Evolutionary conservation across 202 grass and related monocot species (phyloP).

Genomic region (Schoenoplectus tabernaemontani): DNA sequence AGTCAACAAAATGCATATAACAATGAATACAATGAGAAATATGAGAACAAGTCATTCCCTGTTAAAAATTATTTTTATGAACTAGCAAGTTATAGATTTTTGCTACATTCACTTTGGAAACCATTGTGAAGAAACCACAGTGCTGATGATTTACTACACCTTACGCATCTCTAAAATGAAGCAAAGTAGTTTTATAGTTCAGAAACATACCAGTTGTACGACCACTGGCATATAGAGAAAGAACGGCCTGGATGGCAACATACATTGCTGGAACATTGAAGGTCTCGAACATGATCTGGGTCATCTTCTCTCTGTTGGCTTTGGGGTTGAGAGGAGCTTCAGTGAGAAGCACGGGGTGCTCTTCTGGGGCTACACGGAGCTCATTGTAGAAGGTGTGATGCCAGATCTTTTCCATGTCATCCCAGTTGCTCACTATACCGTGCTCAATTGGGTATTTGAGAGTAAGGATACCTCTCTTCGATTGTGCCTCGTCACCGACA

Average conservation of each 20-base stretch:
- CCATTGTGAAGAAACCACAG: not conserved
- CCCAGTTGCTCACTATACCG: slow-evolving; percentile 78
- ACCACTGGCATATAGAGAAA: slow-evolving; percentile 84
- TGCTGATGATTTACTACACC: not conserved
- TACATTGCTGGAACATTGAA: slow-evolving; percentile 91
- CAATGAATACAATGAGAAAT: no score
- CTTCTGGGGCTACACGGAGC: slow-evolving; percentile 70
- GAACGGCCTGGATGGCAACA: slow-evolving; percentile 71
- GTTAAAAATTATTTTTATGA: no score
- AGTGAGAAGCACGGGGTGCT: slow-evolving; percentile 76
- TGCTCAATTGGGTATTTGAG: slow-evolving; percentile 79
- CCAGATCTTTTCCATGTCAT: slow-evolving; percentile 95
- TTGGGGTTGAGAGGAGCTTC: slow-evolving; percentile 79
- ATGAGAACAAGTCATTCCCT: no score
- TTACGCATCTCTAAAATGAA: not conserved
- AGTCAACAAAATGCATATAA: no score
- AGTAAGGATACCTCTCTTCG: slow-evolving; percentile 87
- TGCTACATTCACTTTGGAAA: not conserved
- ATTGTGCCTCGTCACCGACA: slow-evolving; percentile 76
- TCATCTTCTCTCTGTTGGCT: slow-evolving; percentile 87
- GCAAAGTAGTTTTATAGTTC: no score
- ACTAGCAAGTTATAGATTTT: no score
- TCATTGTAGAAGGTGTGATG: slow-evolving; percentile 92
- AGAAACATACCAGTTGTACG: slow-evolving; percentile 62
- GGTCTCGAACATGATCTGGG: slow-evolving; percentile 85